These are phyloP conservation scores for Hypericum perforatum DNA, from an alignment of 345 rosid species.

Conservation along the genomic window DNA sequence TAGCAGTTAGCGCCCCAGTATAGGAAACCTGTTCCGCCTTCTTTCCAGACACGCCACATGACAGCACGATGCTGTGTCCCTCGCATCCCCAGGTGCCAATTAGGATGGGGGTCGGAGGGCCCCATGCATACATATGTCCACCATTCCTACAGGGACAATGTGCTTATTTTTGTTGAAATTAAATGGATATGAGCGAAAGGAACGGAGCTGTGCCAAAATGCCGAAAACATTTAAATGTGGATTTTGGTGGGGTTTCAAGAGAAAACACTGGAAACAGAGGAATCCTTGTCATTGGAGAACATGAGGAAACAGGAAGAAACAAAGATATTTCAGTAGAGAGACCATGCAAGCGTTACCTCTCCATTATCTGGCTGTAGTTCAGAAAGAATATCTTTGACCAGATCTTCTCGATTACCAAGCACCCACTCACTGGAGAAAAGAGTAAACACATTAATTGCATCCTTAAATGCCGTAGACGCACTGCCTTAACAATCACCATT, in stretches of 20 bases:
- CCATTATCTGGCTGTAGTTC: slow-evolving; percentile 63
- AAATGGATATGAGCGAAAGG: not conserved
- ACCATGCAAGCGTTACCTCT: slow-evolving; percentile 49
- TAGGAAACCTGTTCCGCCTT: slow-evolving; percentile 90
- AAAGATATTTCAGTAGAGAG: slow-evolving; percentile 9
- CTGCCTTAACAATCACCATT: not conserved
- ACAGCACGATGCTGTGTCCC: slow-evolving; percentile 98
- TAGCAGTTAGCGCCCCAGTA: slow-evolving; percentile 99
- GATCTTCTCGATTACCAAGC: slow-evolving; percentile 88
- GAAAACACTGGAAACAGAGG: too few species aligned
- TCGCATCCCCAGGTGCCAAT: slow-evolving; percentile 97
- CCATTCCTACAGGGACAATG: slow-evolving; percentile 57
- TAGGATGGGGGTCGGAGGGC: slow-evolving; percentile 96
- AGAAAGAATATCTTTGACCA: slow-evolving; percentile 70
- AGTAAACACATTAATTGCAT: not conserved
- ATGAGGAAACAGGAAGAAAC: not conserved
- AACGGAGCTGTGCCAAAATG: not conserved
- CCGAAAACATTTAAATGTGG: not conserved
- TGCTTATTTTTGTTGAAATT: slow-evolving; percentile 9
- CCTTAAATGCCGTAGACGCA: not conserved
- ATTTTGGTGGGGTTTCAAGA: too few species aligned
- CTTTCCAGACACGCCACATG: slow-evolving; percentile 99
- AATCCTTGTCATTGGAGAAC: not conserved
- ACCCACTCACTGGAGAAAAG: slow-evolving; percentile 79
- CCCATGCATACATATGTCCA: slow-evolving; percentile 98